phyloP scores from a whole-genome alignment of 306 rosid species.

The Hippophae rhamnoides region DNA sequence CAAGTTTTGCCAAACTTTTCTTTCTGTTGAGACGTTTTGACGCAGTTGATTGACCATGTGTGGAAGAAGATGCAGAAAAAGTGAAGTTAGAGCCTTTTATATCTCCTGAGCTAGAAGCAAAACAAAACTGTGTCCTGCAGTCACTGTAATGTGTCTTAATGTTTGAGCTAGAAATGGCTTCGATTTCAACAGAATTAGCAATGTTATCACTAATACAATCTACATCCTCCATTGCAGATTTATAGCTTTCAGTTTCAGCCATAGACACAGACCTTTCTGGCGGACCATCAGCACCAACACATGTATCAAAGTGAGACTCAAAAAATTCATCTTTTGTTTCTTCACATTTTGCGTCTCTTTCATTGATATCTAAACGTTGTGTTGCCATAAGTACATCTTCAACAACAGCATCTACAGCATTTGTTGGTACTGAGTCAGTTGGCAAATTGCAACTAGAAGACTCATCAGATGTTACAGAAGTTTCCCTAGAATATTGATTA shows the following conservation, averaged over 20 bases:
- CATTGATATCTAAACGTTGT: constrained; percentile 36
- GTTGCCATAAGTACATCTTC: constrained; percentile 57
- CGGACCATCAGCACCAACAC: constrained; percentile 29
- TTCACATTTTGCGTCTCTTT: constrained; percentile 17
- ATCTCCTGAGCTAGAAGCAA: constrained; percentile 43
- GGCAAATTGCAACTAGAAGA: constrained; percentile 26
- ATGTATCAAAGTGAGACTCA: constrained; percentile 19
- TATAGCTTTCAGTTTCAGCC: constrained; percentile 79
- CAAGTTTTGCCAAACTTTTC: constrained; percentile 47
- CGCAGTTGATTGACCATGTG: constrained; percentile 44
- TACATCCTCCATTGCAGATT: constrained; percentile 61
- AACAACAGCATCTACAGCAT: constrained; percentile 37
- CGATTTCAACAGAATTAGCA: constrained; percentile 33
- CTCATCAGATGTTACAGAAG: constrained; percentile 49
- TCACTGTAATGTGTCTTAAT: constrained; percentile 32
- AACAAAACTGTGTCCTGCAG: constrained; percentile 25
- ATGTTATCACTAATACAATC: constrained; percentile 36
- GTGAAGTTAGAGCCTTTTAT: constrained; percentile 49
- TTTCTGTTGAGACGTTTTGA: constrained; percentile 54
- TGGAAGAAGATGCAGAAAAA: constrained; percentile 65
- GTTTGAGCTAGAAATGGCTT: constrained; percentile 31
- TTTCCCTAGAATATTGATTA: constrained; percentile 38
- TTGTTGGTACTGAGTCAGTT: constrained; percentile 28
- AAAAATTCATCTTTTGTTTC: constrained; percentile 26
- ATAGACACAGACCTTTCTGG: constrained; percentile 50